Evolutionary conservation across 345 rosid genomes (phyloP).

Genomic region (Viola odorata): DNA sequence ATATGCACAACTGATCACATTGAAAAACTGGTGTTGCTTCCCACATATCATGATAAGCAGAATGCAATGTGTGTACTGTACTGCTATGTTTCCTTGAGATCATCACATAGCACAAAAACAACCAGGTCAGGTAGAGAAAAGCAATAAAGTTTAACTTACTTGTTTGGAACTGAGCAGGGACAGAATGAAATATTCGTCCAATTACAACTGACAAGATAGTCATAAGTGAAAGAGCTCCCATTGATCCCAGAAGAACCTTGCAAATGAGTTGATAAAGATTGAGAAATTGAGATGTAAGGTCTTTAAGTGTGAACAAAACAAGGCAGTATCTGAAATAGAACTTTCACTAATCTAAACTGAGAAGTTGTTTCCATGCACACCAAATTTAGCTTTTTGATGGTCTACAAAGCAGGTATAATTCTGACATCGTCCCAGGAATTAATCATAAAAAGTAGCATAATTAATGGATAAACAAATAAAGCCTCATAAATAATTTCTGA

Average conservation of each 20-base stretch:
- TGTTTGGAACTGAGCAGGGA: slow-evolving; percentile 96
- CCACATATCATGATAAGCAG: no score
- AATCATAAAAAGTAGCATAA: no score
- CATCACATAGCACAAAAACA: slow-evolving; percentile 2
- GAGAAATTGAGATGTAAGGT: slow-evolving; percentile 4
- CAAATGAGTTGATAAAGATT: slow-evolving; percentile 24
- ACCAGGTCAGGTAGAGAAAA: background rate
- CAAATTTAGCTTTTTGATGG: background rate
- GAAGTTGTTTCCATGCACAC: background rate
- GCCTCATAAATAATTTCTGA: no score
- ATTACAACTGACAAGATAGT: slow-evolving; percentile 84
- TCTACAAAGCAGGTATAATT: no score
- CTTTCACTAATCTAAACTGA: background rate
- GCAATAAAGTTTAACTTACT: slow-evolving; percentile 44
- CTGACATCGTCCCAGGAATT: no score
- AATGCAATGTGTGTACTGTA: no score
- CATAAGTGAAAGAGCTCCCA: slow-evolving; percentile 97
- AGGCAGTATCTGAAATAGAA: background rate
- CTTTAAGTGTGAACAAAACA: background rate
- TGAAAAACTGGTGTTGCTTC: no score
- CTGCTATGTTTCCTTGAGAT: background rate
- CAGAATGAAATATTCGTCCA: slow-evolving; percentile 85
- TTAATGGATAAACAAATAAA: no score
- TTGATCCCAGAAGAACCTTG: slow-evolving; percentile 96
- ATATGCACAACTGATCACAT: no score